Conservation (phyloP, 2,329 filamentous ascomycete genomes). For the Pseudocercospora cruenta region DNA sequence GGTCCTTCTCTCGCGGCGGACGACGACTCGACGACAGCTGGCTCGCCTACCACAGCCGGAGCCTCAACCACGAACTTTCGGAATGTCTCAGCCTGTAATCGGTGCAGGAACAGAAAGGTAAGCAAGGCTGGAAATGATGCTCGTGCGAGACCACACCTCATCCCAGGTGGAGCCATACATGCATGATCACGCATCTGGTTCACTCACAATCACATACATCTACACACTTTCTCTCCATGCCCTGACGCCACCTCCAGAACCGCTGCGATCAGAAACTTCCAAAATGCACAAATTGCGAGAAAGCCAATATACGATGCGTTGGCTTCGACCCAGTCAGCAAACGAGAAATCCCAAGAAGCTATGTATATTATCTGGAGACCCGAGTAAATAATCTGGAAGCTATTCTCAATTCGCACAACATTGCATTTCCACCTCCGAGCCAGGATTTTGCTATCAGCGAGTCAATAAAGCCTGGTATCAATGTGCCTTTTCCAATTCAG, state of each 20-base stretch:
- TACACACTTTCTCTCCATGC: neutral
- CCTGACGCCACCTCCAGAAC: slow-evolving; percentile 56
- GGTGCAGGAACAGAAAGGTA: slow-evolving; percentile 79
- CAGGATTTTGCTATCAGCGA: slow-evolving; percentile 60
- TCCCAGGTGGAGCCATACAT: neutral
- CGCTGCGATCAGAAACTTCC: slow-evolving; percentile 91
- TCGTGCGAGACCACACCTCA: neutral
- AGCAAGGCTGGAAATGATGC: neutral
- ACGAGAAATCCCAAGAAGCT: slow-evolving; percentile 84
- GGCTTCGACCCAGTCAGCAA: slow-evolving; percentile 97
- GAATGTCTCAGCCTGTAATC: slow-evolving; percentile 85
- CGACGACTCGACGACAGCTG: slow-evolving; percentile 11
- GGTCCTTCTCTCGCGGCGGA: slow-evolving; percentile 7
- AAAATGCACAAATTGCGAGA: slow-evolving; percentile 88
- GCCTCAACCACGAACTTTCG: slow-evolving; percentile 65
- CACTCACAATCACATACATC: too few relatives aligned
- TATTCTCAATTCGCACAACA: slow-evolving; percentile 68
- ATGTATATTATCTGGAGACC: slow-evolving; percentile 93
- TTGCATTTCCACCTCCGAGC: slow-evolving; percentile 71
- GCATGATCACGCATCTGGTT: neutral
- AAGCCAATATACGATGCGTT: slow-evolving; percentile 87
- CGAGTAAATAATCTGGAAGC: slow-evolving; percentile 81
- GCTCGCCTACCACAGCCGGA: slow-evolving; percentile 19
- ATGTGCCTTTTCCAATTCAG: slow-evolving; percentile 40
- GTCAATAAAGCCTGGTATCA: slow-evolving; percentile 39